Conservation (phyloP, 805 yeast species). For the Tetrapisispora pingtungensis region DNA sequence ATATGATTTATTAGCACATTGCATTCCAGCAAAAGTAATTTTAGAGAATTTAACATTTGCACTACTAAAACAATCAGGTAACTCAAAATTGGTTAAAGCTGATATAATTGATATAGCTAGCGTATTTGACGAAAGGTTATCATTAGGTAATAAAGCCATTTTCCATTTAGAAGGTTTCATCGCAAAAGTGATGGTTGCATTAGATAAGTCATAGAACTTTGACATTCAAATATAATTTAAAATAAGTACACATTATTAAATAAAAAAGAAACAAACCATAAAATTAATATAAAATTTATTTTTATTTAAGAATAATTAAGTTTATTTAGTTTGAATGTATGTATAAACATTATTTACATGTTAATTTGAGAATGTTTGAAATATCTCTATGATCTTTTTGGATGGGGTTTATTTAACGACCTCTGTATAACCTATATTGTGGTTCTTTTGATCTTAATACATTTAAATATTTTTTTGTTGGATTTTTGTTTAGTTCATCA, state of each 20-base stretch:
- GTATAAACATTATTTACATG: conserved; percentile 2
- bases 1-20: conserved; percentile 82
- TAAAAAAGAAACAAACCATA: no score
- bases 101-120: conserved; percentile 53
- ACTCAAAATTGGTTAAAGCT: conserved; percentile 9
- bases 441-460: conserved; percentile 39
- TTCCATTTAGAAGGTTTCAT: conserved; percentile 93
- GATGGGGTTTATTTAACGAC: conserved; percentile 35
- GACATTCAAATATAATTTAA: background rate
- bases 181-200: conserved; percentile 74
- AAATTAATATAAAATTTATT: no score
- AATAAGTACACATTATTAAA: background rate
- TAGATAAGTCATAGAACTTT: conserved; percentile 35
- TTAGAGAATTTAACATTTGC: conserved; percentile 51
- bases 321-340: background rate
- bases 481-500: conserved; percentile 44
- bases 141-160: conserved; percentile 79
- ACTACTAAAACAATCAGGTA: conserved; percentile 28
- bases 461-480: conserved; percentile 56
- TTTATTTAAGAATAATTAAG: background rate
- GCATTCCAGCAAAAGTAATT: conserved; percentile 82
- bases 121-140: conserved; percentile 71
- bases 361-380: background rate
- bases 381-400: background rate
- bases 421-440: conserved; percentile 50